phyloP scores from a whole-genome alignment of 495 filamentous ascomycete genomes.

The Neurospora intermedia region DNA sequence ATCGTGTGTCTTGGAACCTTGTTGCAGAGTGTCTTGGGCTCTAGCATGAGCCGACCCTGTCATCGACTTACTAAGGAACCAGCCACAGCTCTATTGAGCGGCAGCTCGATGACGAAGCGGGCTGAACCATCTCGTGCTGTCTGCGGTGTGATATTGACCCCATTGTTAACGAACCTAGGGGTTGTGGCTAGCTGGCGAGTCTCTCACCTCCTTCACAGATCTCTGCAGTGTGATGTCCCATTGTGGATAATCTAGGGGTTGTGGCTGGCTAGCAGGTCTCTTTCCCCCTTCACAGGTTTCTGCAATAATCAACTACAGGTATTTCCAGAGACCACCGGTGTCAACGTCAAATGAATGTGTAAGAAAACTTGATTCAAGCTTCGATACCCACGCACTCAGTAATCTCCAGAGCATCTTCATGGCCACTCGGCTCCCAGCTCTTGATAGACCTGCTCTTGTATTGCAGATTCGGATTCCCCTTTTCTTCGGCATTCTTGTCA shows the following conservation, averaged over 20 bases:
- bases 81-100: not conserved
- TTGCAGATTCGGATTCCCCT: slow-evolving; percentile 58
- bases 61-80: not conserved
- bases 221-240: not conserved
- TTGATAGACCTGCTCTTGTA: slow-evolving; percentile 56
- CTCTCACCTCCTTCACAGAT: too few relatives aligned
- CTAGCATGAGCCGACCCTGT: not conserved
- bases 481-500: slow-evolving; percentile 24
- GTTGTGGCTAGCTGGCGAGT: too few relatives aligned
- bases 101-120: not conserved
- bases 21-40: not conserved
- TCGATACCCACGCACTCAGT: slow-evolving; percentile 46
- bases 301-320: not conserved
- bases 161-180: too few relatives aligned
- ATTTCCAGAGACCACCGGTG: not conserved
- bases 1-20: not conserved
- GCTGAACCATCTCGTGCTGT: too few relatives aligned
- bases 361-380: not conserved
- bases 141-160: too few relatives aligned
- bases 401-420: slow-evolving; percentile 63
- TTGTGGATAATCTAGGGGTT: not conserved
- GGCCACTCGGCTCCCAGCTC: slow-evolving; percentile 56
- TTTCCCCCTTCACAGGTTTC: not conserved
- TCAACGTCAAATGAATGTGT: not conserved
- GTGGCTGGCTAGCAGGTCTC: not conserved